Evolutionary conservation across 139 green algal genomes (phyloP).

Genomic region (Mychonastes homosphaera): DNA sequence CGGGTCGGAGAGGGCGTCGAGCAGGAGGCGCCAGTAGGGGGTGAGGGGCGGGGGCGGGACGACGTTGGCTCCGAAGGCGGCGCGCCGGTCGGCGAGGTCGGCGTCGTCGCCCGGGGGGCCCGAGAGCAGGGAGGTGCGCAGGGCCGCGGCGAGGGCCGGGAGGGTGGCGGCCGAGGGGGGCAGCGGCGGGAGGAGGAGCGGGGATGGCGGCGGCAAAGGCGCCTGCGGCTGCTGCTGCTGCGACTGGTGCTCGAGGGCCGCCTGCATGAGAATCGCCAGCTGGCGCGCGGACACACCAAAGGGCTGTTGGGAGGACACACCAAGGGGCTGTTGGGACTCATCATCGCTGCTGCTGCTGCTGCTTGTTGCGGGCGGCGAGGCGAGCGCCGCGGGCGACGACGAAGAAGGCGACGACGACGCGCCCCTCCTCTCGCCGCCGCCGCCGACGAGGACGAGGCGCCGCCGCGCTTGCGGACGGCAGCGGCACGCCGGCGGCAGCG

Average conservation of each 20-base stretch:
- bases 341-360: too few relatives aligned
- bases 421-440: background rate
- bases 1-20: conserved; percentile 42
- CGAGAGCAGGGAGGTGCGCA: conserved; percentile 6
- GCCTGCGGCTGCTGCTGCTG: background rate
- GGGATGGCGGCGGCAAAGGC: background rate
- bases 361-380: background rate
- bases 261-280: background rate
- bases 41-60: conserved; percentile 6
- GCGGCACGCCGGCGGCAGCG: background rate
- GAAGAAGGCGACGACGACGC: background rate
- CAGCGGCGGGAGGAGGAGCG: background rate
- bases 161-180: background rate
- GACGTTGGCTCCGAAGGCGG: conserved; percentile 23
- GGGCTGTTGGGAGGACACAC: background rate
- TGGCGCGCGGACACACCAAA: conserved; percentile 1
- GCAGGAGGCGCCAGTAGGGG: conserved; percentile 25
- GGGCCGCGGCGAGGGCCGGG: background rate
- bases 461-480: background rate
- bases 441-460: background rate
- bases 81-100: conserved; percentile 7
- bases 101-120: background rate
- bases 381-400: background rate
- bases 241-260: background rate
- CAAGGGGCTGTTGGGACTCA: background rate